Base-by-base conservation (phyloP, 768 basidiomycete genomes). In the Pholiota microspora region DNA sequence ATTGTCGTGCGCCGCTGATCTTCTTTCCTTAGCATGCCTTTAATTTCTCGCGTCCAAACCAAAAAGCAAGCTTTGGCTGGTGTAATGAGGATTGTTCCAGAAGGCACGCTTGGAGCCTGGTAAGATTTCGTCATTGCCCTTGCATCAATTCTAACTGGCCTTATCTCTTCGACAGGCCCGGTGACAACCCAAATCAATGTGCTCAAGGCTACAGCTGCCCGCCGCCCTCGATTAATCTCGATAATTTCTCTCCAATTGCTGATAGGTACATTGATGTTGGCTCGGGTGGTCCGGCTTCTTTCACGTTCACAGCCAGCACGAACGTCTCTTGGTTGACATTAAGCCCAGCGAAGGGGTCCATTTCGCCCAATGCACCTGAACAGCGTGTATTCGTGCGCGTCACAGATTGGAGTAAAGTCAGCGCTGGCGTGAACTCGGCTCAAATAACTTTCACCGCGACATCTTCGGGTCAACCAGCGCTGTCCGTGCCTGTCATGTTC, bases 121-220 rank as follows among this genome's bases (percentile, higher is more conserved):
- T 81, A 56, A 38, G 71, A 23, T 21, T 45, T 7, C n/a, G n/a
- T n/a, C n/a, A 8, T 52, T 47, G 31, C 13, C 44, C 18, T 38
- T 7, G 16, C 12, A 28, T 44, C 7, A 15, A 24, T n/a, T 18
- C 28, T 18, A 29, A 36, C 15, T 25, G 12, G 35, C 25, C 2
- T 2, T 16, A 13, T 45, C 32, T 12, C 12, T 31, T 31, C 29
- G 29, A 38, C 42, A 84, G 83, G 83, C 86, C 86, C 0, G 86
- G 86, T 32, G 86, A 87, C 67, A 84, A 86, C 60, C 70, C 69
- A 32, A 76, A 78, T 67, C 78, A 88, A 55, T 89, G 86, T 60
- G 71, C 63, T 0, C 62, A 64, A 42, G 71, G 71, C 12, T 82
- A 80, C 71, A 75, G 66, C 63, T 83, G 81, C 61, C 73, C 73